These are phyloP conservation scores for Pythium pyrilobum DNA, from an alignment of 352 stramenopile species.

Conservation along the genomic window DNA sequence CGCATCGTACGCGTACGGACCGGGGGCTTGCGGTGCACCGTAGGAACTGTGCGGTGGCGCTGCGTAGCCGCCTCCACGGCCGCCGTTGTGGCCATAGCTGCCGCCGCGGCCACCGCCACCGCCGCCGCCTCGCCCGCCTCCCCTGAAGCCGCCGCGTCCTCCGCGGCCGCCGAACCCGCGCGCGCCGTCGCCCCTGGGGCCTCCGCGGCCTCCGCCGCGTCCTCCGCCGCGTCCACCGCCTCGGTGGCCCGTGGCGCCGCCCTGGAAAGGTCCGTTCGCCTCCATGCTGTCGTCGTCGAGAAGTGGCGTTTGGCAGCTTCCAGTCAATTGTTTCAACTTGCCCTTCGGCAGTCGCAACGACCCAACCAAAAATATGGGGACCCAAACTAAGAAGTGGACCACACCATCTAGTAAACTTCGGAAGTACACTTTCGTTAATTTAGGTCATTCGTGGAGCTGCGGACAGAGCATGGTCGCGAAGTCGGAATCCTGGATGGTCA, in stretches of 20 bases:
- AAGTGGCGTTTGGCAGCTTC: neutral
- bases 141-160: slow-evolving; percentile 24
- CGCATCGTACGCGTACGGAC: neutral
- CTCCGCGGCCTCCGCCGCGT: slow-evolving; percentile 17
- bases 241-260: slow-evolving; percentile 20
- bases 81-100: neutral
- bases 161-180: slow-evolving; percentile 17
- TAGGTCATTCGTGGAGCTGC: slow-evolving; percentile 7
- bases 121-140: slow-evolving; percentile 23
- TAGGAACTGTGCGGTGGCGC: neutral
- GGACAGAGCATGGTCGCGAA: slow-evolving; percentile 63
- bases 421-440: neutral
- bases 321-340: slow-evolving; percentile 23
- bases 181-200: slow-evolving; percentile 25
- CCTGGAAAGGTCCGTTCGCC: slow-evolving; percentile 16
- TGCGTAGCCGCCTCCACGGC: neutral
- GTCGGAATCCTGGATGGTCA: slow-evolving; percentile 48
- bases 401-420: slow-evolving; percentile 5
- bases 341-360: slow-evolving; percentile 6
- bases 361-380: slow-evolving; percentile 6
- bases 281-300: slow-evolving; percentile 4
- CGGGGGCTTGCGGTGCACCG: neutral
- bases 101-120: neutral
- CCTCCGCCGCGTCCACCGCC: slow-evolving; percentile 24
- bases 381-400: slow-evolving; percentile 13